Evolutionary conservation across 2,329 filamentous ascomycete genomes (phyloP).

Genomic region (Trichoderma harzianum): DNA sequence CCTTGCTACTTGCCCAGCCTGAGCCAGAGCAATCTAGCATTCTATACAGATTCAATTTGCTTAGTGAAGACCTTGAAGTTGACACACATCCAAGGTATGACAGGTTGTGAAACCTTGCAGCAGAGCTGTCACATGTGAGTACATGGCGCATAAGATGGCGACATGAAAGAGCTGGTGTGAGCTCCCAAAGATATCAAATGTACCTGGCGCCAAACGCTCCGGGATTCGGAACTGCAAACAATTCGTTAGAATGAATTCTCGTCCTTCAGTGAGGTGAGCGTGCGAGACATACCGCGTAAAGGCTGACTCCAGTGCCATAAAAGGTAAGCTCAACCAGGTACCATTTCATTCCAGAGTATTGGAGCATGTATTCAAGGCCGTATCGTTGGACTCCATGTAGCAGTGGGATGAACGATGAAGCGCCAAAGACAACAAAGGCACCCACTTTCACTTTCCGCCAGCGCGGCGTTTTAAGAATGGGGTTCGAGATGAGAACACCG

Average conservation of each 20-base stretch:
- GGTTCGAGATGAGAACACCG: not conserved
- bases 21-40: not conserved
- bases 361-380: slow-evolving; percentile 4
- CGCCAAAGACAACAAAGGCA: slow-evolving; percentile 7
- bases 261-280: not conserved
- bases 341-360: slow-evolving; percentile 7
- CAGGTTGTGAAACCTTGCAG: not conserved
- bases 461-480: not conserved
- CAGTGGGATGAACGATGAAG: slow-evolving; percentile 2
- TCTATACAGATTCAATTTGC: not conserved
- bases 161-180: slow-evolving; percentile 1
- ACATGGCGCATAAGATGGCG: slow-evolving; percentile 7
- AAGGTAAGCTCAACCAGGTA: not conserved
- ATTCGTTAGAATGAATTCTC: not conserved
- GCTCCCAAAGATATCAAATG: not conserved
- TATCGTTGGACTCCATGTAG: slow-evolving; percentile 4
- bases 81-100: slow-evolving; percentile 1
- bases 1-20: not conserved
- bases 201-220: not conserved
- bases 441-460: slow-evolving; percentile 7
- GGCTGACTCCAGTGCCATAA: not conserved
- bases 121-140: not conserved
- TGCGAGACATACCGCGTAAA: not conserved
- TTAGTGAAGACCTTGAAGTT: not conserved
- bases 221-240: not conserved